These are phyloP conservation scores for Geotrichum europaeum DNA, from an alignment of 1,139 yeast genomes.

Conservation along the genomic window DNA sequence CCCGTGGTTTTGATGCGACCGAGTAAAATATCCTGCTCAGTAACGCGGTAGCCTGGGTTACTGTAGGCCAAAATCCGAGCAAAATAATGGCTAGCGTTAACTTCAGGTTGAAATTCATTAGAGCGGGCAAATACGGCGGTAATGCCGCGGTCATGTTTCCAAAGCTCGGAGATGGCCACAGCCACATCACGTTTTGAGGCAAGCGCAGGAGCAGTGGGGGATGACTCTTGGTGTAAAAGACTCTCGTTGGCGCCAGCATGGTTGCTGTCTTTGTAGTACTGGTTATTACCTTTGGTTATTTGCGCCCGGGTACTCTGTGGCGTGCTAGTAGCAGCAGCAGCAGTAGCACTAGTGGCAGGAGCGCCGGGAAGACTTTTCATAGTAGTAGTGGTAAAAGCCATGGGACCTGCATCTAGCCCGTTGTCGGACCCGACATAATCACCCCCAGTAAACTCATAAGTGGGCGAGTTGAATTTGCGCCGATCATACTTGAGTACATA, in stretches of 20 bases:
- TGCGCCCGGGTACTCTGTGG: background rate
- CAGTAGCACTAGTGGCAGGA: background rate
- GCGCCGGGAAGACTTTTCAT: background rate
- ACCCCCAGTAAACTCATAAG: background rate
- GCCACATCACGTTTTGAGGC: constrained; percentile 48
- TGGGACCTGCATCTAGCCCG: background rate
- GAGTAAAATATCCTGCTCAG: constrained; percentile 75
- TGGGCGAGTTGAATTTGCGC: background rate
- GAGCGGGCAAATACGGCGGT: constrained; percentile 53
- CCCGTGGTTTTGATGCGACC: constrained; percentile 97
- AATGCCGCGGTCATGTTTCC: constrained; percentile 68
- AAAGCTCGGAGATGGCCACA: constrained; percentile 55
- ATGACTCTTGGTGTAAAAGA: background rate
- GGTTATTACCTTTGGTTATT: background rate
- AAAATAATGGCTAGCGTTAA: constrained; percentile 73
- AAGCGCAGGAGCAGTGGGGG: background rate
- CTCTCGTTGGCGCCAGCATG: background rate
- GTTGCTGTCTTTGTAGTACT: constrained; percentile 3
- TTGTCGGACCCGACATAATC: background rate
- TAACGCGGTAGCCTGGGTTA: constrained; percentile 58
- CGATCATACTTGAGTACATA: constrained; percentile 17
- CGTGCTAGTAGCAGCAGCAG: background rate
- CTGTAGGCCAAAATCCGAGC: constrained; percentile 61
- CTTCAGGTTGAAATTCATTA: constrained; percentile 77
- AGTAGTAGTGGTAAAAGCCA: background rate